phyloP scores from a whole-genome alignment of 2,329 filamentous ascomycete genomes.

The Diaporthe batatas region DNA sequence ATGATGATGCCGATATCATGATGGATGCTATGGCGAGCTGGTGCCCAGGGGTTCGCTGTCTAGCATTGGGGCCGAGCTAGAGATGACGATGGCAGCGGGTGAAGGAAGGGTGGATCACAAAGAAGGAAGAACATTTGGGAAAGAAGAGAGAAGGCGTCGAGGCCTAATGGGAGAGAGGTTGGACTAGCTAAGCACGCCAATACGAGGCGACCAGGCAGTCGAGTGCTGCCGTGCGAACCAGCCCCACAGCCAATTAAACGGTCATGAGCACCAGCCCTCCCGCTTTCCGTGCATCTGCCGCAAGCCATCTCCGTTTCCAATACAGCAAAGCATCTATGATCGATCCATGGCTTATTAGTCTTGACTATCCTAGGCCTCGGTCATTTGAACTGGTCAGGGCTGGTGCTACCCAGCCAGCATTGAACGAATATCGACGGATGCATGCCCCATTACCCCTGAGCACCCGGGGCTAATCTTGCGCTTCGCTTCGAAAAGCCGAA shows the following conservation, averaged over 20 bases:
- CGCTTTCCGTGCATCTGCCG: neutral
- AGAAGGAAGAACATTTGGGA: neutral
- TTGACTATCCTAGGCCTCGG: too few relatives aligned
- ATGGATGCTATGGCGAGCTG: constrained; percentile 36
- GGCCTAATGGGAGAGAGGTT: neutral
- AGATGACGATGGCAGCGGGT: constrained; percentile 11
- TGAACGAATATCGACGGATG: neutral
- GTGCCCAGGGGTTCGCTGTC: constrained; percentile 25
- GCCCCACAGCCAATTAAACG: constrained; percentile 43
- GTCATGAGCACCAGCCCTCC: constrained; percentile 31
- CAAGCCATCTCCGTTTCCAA: constrained; percentile 1
- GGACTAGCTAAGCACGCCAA: neutral
- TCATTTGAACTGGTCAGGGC: neutral
- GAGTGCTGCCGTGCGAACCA: constrained; percentile 29
- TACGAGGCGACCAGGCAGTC: constrained; percentile 28
- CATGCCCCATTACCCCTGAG: constrained; percentile 1
- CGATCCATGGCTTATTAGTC: too few relatives aligned
- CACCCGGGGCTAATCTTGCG: neutral
- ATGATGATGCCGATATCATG: constrained; percentile 42
- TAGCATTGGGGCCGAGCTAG: constrained; percentile 38
- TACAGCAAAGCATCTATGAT: too few relatives aligned
- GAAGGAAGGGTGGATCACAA: neutral
- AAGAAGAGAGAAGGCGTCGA: neutral
- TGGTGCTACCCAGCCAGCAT: neutral
- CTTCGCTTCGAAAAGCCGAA: neutral